phyloP scores from a whole-genome alignment of 495 filamentous ascomycete species.

The Penicillium manginii region DNA sequence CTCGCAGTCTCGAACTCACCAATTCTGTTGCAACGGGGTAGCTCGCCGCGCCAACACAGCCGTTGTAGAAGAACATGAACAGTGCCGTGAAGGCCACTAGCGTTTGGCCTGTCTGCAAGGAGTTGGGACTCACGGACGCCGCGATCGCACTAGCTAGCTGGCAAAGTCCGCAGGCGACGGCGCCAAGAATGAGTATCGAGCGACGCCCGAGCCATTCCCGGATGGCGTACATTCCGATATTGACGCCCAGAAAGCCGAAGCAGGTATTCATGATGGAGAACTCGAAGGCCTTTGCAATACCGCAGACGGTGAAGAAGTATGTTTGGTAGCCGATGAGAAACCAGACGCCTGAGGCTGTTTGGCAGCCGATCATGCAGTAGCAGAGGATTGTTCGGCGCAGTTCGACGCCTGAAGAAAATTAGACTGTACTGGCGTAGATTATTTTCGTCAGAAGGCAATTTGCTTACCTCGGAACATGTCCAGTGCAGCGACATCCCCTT shows the following conservation, averaged over 20 bases:
- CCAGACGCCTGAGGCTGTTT: slow-evolving; percentile 62
- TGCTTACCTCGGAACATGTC: slow-evolving; percentile 23
- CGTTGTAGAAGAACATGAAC: slow-evolving; percentile 25
- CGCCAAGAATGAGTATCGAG: slow-evolving; percentile 54
- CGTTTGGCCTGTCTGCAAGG: slow-evolving; percentile 17
- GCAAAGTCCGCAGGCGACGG: slow-evolving; percentile 54
- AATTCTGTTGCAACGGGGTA: slow-evolving; percentile 49
- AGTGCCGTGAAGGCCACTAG: slow-evolving; percentile 20
- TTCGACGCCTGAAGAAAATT: slow-evolving; percentile 10
- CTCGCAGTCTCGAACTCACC: slow-evolving; percentile 51
- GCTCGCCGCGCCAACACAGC: slow-evolving; percentile 35
- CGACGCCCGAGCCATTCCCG: slow-evolving; percentile 58
- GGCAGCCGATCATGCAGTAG: slow-evolving; percentile 30
- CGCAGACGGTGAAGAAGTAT: slow-evolving; percentile 66
- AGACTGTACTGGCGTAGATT: background rate
- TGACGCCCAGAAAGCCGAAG: slow-evolving; percentile 58
- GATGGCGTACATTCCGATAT: slow-evolving; percentile 57
- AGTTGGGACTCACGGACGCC: slow-evolving; percentile 15
- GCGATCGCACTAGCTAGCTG: slow-evolving; percentile 55
- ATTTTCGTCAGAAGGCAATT: background rate
- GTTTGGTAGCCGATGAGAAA: slow-evolving; percentile 67
- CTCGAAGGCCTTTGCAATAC: slow-evolving; percentile 59
- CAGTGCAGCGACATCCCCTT: slow-evolving; percentile 16
- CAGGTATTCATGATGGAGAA: slow-evolving; percentile 60
- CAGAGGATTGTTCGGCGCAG: slow-evolving; percentile 22